These are phyloP conservation scores for Fraxinus pennsylvanica DNA, from an alignment of 257 asterid species.

Conservation along the genomic window DNA sequence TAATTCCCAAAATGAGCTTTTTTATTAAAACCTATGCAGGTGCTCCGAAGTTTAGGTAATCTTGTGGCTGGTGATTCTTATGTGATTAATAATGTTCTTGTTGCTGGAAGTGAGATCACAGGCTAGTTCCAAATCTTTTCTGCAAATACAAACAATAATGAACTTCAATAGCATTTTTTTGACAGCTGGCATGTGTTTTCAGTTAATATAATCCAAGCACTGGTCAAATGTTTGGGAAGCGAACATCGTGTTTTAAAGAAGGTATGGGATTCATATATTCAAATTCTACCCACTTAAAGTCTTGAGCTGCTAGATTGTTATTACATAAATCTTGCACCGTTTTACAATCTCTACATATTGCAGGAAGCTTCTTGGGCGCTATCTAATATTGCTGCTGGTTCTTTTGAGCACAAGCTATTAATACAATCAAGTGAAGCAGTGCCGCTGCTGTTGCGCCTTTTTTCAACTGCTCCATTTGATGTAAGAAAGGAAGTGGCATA, in stretches of 20 bases:
- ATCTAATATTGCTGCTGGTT: constrained; percentile 88
- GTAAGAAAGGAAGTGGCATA: constrained; percentile 89
- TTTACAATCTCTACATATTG: constrained; percentile 11
- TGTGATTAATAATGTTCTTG: constrained; percentile 52
- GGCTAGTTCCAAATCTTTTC: constrained; percentile 45
- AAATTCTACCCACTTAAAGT: not conserved
- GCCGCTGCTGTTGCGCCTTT: constrained; percentile 53
- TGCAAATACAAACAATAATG: constrained; percentile 12
- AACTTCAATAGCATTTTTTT: constrained; percentile 10
- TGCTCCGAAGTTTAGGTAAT: constrained; percentile 89
- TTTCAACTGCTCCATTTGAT: constrained; percentile 81
- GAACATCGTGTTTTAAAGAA: constrained; percentile 86
- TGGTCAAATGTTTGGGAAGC: constrained; percentile 71
- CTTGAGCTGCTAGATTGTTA: constrained; percentile 19
- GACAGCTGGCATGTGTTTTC: constrained; percentile 28
- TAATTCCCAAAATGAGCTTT: constrained; percentile 3
- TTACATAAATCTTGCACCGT: not conserved
- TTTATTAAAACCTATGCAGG: constrained; percentile 39
- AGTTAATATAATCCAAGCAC: constrained; percentile 63
- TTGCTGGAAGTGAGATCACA: constrained; percentile 66
- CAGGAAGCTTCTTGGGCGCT: constrained; percentile 98
- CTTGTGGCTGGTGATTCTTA: constrained; percentile 84
- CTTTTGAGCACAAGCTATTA: constrained; percentile 70
- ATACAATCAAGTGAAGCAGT: constrained; percentile 79
- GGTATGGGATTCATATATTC: constrained; percentile 37